Base-by-base conservation (phyloP, 2,329 filamentous ascomycete genomes). In the Neopestalotiopsis rosae region DNA sequence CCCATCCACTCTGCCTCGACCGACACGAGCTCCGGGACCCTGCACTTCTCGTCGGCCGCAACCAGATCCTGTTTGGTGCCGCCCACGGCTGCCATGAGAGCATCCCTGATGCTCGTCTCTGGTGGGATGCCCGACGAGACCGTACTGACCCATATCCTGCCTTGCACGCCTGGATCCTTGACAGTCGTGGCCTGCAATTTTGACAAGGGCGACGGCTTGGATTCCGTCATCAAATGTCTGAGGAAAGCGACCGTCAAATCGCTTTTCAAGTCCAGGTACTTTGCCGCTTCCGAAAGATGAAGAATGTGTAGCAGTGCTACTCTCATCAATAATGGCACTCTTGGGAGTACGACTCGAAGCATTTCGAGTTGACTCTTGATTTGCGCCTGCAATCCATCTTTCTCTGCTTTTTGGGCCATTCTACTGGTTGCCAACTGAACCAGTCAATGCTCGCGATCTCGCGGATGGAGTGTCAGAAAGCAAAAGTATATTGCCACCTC, bases 1-100 rank as follows among this genome's bases (percentile, higher is more conserved):
- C 92, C 91, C 3, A 91, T 92, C 93, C 92, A 95, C 78, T 95
- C 92, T 30, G 89, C 91, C 77, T 93, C 88, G 5, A 93, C 85
- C 20, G 87, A 81, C 2, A 81, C 77, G 0, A 89, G 76, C 0
- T 86, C 85, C 1, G 91, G 90, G 69, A 87, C 75, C 58, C 70
- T 70, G 65, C 81, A 69, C 10, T 72, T 76, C 4, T 76, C 75
- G 30, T 78, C 77, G 7, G 74, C 71, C 5, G 70, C 70, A 3
- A 74, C 74, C 1, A 79, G 80, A 1, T 81, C 56, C 17, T 69
- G 79, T 65, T 82, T 83, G 78, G 92, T 77, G 1, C 82, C 83
- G 30, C 88, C 82, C 59, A 94, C 88, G 3, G 86, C 87, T 38
- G 81, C 80, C 71, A 89, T 81, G 32, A 94, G 76, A 1, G 86